Percentiles rank a stretch among this genome's conserved stretches.
phyloP scores from a whole-genome alignment of 352 stramenopile species.

The Phytopythium vexans region DNA sequence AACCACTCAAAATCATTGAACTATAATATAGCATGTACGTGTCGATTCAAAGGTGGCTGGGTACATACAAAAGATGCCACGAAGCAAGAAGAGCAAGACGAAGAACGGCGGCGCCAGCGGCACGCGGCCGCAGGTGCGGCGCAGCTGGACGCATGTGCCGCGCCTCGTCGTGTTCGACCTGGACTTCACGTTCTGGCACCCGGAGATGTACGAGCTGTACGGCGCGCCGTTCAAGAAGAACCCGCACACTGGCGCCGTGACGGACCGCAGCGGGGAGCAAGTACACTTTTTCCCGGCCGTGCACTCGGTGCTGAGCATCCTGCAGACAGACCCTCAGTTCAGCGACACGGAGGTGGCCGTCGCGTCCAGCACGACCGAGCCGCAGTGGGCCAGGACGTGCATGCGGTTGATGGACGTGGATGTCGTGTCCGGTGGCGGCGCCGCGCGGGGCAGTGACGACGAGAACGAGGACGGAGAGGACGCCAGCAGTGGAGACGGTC shows the following conservation, averaged over 20 bases:
- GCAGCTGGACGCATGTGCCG: constrained; percentile 49
- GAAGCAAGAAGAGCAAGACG: too few relatives aligned
- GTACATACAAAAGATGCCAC: too few relatives aligned
- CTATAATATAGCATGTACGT: too few relatives aligned
- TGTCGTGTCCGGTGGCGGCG: constrained; percentile 7
- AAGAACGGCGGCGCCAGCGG: too few relatives aligned
- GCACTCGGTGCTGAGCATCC: constrained; percentile 60
- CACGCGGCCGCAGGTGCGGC: constrained; percentile 1
- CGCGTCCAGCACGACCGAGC: constrained; percentile 71
- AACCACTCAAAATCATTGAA: too few relatives aligned
- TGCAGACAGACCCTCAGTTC: constrained; percentile 71
- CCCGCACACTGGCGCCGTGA: constrained; percentile 51
- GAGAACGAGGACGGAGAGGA: not conserved
- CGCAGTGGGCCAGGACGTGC: constrained; percentile 74
- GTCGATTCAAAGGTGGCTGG: too few relatives aligned
- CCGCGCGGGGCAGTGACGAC: not conserved
- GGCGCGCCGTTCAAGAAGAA: constrained; percentile 77
- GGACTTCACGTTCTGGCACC: constrained; percentile 78
- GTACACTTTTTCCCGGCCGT: constrained; percentile 80
- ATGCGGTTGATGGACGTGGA: constrained; percentile 69
- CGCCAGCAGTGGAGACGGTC: too few relatives aligned
- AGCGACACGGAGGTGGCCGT: constrained; percentile 51
- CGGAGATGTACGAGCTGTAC: constrained; percentile 85
- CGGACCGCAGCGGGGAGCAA: constrained; percentile 62
- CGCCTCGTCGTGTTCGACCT: constrained; percentile 74